These are phyloP conservation scores for Penicillium sumatraense DNA, from an alignment of 2,329 filamentous ascomycete genomes.

Conservation along the genomic window DNA sequence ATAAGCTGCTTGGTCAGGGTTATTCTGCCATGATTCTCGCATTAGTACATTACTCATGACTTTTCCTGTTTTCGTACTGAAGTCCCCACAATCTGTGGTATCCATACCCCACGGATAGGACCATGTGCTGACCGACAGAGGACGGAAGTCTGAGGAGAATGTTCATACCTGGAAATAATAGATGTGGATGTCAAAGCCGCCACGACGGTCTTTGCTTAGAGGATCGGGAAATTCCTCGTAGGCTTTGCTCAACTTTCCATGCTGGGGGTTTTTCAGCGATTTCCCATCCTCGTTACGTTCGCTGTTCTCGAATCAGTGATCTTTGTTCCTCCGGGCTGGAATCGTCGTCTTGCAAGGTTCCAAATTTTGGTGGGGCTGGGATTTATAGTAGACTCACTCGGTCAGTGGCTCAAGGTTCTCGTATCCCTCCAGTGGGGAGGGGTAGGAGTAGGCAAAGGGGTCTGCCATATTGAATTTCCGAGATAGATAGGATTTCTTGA, in stretches of 20 bases:
- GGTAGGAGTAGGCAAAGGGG: conserved; percentile 58
- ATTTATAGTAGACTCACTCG: conserved; percentile 36
- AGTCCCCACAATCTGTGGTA: no score
- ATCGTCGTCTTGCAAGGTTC: neutral
- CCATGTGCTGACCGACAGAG: no score
- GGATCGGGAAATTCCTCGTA: conserved; percentile 73
- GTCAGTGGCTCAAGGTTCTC: conserved; percentile 54
- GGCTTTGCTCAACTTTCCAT: conserved; percentile 65
- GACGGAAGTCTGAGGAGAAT: no score
- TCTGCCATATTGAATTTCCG: conserved; percentile 54
- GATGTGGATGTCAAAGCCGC: conserved; percentile 85
- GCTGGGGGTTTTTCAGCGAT: conserved; percentile 70
- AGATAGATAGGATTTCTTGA: no score
- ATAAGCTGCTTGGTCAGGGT: conserved; percentile 66
- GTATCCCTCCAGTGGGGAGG: conserved; percentile 59
- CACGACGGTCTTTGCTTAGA: conserved; percentile 66
- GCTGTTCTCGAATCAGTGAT: no score
- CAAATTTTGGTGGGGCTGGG: neutral
- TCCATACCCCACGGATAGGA: no score
- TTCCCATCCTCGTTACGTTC: conserved; percentile 75
- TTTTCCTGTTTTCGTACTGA: neutral
- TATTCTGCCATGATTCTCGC: conserved; percentile 49
- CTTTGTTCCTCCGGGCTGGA: no score
- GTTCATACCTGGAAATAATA: conserved; percentile 69
- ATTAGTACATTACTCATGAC: neutral